A percentile compares a stretch with the other conserved stretches of the same genome.
phyloP scores from a whole-genome alignment of 495 filamentous ascomycete genomes.

The Cladorrhinum samala region DNA sequence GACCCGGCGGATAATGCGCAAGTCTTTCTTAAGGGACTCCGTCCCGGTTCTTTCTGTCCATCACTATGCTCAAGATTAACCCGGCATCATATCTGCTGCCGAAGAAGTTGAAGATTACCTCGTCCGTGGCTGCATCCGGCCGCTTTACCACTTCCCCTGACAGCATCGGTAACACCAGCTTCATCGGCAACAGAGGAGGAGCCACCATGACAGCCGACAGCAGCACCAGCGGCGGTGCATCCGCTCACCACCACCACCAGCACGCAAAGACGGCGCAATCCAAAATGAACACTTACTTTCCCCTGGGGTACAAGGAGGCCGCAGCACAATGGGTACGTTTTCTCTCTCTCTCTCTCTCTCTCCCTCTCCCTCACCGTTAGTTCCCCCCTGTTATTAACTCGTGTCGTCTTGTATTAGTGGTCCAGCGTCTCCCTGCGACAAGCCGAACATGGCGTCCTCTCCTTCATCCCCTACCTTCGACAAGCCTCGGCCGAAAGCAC shows the following conservation, averaged over 20 bases:
- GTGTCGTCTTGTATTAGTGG: too few species aligned
- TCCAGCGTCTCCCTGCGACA: conserved; percentile 68
- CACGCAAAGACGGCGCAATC: neutral
- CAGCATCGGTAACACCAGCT: conserved; percentile 22
- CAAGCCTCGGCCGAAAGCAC: conserved; percentile 53
- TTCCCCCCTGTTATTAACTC: too few species aligned
- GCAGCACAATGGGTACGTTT: conserved; percentile 82
- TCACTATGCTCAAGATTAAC: conserved; percentile 28
- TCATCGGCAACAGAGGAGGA: conserved; percentile 7
- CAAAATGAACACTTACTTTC: conserved; percentile 43
- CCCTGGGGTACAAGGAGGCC: conserved; percentile 83
- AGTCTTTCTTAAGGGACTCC: conserved; percentile 14
- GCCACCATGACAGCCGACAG: conserved; percentile 12
- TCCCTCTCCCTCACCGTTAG: neutral
- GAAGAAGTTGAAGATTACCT: conserved; percentile 22
- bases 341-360: neutral
- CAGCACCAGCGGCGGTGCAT: conserved; percentile 17
- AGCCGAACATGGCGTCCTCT: conserved; percentile 86
- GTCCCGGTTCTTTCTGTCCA: conserved; percentile 9
- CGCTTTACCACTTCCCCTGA: conserved; percentile 8
- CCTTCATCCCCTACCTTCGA: conserved; percentile 77
- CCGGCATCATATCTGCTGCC: conserved; percentile 11
- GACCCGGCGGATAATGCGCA: too few species aligned
- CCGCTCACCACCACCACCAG: neutral
- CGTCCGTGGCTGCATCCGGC: too few species aligned